These are phyloP conservation scores for Odontarrhena argentea DNA, from an alignment of 345 rosid genomes.

Conservation along the genomic window DNA sequence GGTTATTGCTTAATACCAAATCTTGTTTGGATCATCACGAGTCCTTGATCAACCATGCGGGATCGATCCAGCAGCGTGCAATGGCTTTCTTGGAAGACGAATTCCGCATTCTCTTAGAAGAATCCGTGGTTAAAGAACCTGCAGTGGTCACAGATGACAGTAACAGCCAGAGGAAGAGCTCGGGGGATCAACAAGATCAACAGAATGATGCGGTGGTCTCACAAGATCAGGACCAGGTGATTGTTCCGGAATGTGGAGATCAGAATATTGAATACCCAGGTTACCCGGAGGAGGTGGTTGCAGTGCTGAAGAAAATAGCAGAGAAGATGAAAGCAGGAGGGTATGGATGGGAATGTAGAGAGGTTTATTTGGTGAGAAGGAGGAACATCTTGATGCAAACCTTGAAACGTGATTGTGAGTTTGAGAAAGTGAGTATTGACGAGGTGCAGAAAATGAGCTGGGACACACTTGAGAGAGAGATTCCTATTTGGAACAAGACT, in stretches of 20 bases:
- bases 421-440: slow-evolving; percentile 74
- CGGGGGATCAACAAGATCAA: slow-evolving; percentile 40
- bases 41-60: slow-evolving; percentile 58
- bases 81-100: slow-evolving; percentile 80
- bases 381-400: slow-evolving; percentile 57
- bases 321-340: slow-evolving; percentile 66
- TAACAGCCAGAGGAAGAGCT: slow-evolving; percentile 38
- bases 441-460: slow-evolving; percentile 80
- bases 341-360: slow-evolving; percentile 70
- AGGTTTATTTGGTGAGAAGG: slow-evolving; percentile 58
- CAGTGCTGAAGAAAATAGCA: slow-evolving; percentile 55
- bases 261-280: slow-evolving; percentile 44
- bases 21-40: slow-evolving; percentile 44
- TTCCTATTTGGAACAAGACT: slow-evolving; percentile 64
- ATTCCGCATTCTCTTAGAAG: slow-evolving; percentile 59
- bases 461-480: slow-evolving; percentile 77
- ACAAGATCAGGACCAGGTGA: slow-evolving; percentile 27
- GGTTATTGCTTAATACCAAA: slow-evolving; percentile 38
- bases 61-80: slow-evolving; percentile 63
- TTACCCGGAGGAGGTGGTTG: slow-evolving; percentile 49
- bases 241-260: slow-evolving; percentile 27
- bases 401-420: slow-evolving; percentile 54
- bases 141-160: slow-evolving; percentile 21
- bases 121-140: slow-evolving; percentile 33
- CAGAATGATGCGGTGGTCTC: slow-evolving; percentile 36